Evolutionary conservation across 2,329 filamentous ascomycete species (phyloP), one percentile per base, ranked within the genome.

Genomic region (Cladosporium halotolerans): DNA sequence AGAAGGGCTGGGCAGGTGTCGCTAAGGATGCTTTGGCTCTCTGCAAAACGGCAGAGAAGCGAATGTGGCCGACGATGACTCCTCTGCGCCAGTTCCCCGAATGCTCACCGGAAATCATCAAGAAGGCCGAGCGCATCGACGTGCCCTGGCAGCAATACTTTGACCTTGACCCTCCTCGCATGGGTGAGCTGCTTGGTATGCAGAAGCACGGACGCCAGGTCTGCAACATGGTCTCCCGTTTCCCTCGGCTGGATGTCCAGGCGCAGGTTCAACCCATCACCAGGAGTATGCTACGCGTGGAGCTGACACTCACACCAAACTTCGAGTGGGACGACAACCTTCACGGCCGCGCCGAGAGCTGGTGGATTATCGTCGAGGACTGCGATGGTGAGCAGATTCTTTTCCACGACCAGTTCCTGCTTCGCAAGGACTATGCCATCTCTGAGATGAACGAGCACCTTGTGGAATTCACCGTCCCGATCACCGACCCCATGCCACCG

Each of bases 41-140:
- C 50, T 99, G 95, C 75, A 99, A 99, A 75, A 97, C 96, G 89
- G 93, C 92, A 0, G 93, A 99, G 76, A 96, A 96, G 78, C 82
- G 95, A 46, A 99, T 99, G 95, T 99, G 93, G 93, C 91, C 92
- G 11, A 97, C 92, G 5, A 99, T 97, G 93, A 89, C 89, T 36
- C 93, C 95, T 9, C 77, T 99, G 32, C 83, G 93, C 51, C 93
- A 99, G 66, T 99, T 99, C 66, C 82, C 86, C 3, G 75, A 76
- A 38, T 96, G 90, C 65, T 84, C 91, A 3, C 78, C 83, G 39
- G 92, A 97, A 55, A 88, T 97, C 50, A 76, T 97, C 45, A 84
- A 89, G 60, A 97, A 97, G 72, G 86, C 91, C 3, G 93, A 99
- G 74, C 82, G 91, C 61, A 95, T 97, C 57, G 91, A 96, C 61